Evolutionary conservation across 179 eudicot species (phyloP), one percentile per base, ranked within the genome.

Genomic region (Camellia oleifera): DNA sequence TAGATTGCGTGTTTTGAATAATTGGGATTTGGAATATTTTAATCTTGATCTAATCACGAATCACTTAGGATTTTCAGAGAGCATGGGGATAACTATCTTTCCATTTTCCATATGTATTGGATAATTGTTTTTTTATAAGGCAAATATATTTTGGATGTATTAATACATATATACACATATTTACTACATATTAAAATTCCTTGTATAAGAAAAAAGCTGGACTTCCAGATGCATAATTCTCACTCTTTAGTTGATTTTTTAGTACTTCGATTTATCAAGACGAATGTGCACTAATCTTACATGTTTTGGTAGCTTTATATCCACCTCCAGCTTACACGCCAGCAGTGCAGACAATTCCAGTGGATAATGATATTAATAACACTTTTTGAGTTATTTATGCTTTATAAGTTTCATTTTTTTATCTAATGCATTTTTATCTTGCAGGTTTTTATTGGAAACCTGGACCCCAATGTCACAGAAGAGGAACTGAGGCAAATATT

Each of bases 401-500:
- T 72, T 62, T 15, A 3, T 14, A 23, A 53, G 40, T 14, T 26
- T 10, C 62, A 48, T 18, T 17, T 13, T 72, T 14, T 50, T 68
- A 64, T 57, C 73, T 79, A 50, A 73, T 62, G 32, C 70, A 46
- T 72, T 76, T 52, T 72, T 62, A 75, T 62, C 26, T 57, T 83
- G 78, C 92, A 96, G 99, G 90, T 96, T 74, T 96, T 85, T 74
- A 63, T 96, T 70, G 99, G 97, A 40, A 94, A 91, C 88, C 87
- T 96, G 86, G 99, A 96, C 81, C 89, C 92, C 60, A 94, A 89
- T 83, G 87, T 94, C 62, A 84, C 93, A 2, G 99, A 96, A 84
- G 99, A 96, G 44, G 99, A 96, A 81, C 84, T 96, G 87, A 92
- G 86, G 88, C 98, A 91, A 87, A 85, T 86, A 53, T 96, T 94